phyloP scores from a whole-genome alignment of 2,329 filamentous ascomycete species.

The Hymenoscyphus infarciens region DNA sequence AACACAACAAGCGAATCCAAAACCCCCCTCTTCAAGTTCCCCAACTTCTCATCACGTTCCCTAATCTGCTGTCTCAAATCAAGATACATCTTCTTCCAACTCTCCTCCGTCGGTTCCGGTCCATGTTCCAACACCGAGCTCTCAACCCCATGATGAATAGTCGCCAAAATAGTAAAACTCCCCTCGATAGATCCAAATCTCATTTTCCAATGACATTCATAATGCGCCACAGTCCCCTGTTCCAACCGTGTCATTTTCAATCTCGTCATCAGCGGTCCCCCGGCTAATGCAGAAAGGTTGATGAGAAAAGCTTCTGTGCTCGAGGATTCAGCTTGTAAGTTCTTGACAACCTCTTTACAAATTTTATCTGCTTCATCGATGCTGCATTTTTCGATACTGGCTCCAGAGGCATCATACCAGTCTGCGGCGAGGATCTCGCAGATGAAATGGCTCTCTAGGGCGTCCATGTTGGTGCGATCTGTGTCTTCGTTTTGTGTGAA shows the following conservation, averaged over 20 bases:
- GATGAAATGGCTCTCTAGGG: slow-evolving; percentile 53
- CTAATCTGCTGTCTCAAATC: slow-evolving; percentile 58
- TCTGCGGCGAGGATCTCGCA: slow-evolving; percentile 46
- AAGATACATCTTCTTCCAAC: slow-evolving; percentile 52
- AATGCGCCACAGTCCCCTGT: slow-evolving; percentile 43
- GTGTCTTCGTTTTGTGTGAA: slow-evolving; percentile 32
- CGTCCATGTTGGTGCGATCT: slow-evolving; percentile 51
- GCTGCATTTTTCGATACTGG: slow-evolving; percentile 41
- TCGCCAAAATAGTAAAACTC: slow-evolving; percentile 50
- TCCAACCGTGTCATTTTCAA: slow-evolving; percentile 44
- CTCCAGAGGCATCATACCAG: slow-evolving; percentile 50
- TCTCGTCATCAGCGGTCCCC: slow-evolving; percentile 49
- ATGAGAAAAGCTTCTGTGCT: slow-evolving; percentile 55
- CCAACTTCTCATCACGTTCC: slow-evolving; percentile 53
- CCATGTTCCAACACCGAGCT: slow-evolving; percentile 17
- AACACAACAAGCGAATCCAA: slow-evolving; percentile 36
- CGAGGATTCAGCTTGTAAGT: slow-evolving; percentile 48
- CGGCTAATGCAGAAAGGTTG: slow-evolving; percentile 55
- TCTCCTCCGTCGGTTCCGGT: slow-evolving; percentile 25
- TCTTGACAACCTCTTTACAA: slow-evolving; percentile 50
- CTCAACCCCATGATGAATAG: slow-evolving; percentile 32
- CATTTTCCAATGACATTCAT: slow-evolving; percentile 54
- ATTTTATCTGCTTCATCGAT: slow-evolving; percentile 54
- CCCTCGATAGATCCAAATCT: slow-evolving; percentile 51
- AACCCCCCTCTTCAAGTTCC: slow-evolving; percentile 43